phyloP scores from a whole-genome alignment of 2,329 filamentous ascomycete genomes.

The Annulohypoxylon truncatum region DNA sequence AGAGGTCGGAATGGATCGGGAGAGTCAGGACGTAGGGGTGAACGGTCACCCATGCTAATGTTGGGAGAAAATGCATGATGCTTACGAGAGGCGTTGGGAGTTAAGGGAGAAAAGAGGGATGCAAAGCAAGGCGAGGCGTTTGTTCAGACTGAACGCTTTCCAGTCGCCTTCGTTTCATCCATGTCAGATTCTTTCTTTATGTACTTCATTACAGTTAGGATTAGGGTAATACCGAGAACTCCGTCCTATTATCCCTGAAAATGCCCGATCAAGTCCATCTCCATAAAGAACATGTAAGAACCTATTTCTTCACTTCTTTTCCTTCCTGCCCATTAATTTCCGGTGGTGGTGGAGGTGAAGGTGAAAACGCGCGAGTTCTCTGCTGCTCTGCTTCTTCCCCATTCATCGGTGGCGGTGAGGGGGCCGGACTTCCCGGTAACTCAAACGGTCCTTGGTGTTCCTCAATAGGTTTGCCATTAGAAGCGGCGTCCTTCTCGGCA shows the following conservation, averaged over 20 bases:
- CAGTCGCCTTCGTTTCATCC: slow-evolving; percentile 31
- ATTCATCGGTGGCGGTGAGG: slow-evolving; percentile 36
- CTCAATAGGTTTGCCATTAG: slow-evolving; percentile 8
- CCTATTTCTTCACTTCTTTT: slow-evolving; percentile 3
- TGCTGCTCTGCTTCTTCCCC: slow-evolving; percentile 27
- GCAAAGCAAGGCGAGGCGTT: slow-evolving; percentile 25
- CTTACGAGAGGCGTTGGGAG: slow-evolving; percentile 30
- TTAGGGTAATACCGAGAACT: slow-evolving; percentile 39
- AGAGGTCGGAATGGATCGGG: background rate
- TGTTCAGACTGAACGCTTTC: slow-evolving; percentile 8
- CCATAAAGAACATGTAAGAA: background rate
- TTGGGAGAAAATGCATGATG: slow-evolving; percentile 16
- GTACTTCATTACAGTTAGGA: slow-evolving; percentile 29
- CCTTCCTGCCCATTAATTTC: slow-evolving; percentile 5
- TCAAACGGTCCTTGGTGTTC: slow-evolving; percentile 52
- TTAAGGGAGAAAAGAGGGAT: background rate
- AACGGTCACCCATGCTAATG: slow-evolving; percentile 8
- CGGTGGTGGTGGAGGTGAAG: slow-evolving; percentile 8
- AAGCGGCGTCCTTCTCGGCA: background rate
- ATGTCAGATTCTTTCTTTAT: slow-evolving; percentile 22
- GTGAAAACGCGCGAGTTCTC: slow-evolving; percentile 8
- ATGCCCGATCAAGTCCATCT: slow-evolving; percentile 8
- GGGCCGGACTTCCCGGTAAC: slow-evolving; percentile 56
- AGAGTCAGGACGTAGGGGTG: background rate
- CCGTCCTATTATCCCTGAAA: slow-evolving; percentile 9